Evolutionary conservation across 2,329 filamentous ascomycete species (phyloP).

Genomic region (Helotiales sp.): DNA sequence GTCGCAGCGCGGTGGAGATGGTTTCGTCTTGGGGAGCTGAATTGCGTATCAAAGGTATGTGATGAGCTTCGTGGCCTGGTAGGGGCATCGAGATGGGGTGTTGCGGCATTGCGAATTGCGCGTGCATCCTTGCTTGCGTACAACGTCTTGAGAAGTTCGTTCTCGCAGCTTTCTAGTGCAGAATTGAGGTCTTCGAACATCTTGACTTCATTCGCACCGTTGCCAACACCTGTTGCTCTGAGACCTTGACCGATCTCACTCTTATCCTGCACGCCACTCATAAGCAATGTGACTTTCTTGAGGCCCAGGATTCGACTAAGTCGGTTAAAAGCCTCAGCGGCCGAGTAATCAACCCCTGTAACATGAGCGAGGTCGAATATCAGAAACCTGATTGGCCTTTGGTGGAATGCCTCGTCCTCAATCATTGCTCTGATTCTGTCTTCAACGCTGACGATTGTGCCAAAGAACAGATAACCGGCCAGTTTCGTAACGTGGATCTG

Average conservation of each 20-base stretch:
- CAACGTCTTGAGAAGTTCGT: slow-evolving; percentile 83
- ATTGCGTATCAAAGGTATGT: slow-evolving; percentile 57
- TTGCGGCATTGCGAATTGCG: slow-evolving; percentile 50
- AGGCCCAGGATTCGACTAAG: slow-evolving; percentile 83
- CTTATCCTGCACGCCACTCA: slow-evolving; percentile 81
- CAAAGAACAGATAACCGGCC: slow-evolving; percentile 96
- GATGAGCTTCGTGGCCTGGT: slow-evolving; percentile 31
- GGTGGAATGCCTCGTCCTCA: slow-evolving; percentile 78
- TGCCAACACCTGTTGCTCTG: slow-evolving; percentile 80
- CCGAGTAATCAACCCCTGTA: slow-evolving; percentile 92
- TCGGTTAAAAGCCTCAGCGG: slow-evolving; percentile 91
- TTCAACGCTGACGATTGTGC: slow-evolving; percentile 95
- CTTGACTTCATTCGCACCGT: slow-evolving; percentile 73
- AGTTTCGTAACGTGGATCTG: slow-evolving; percentile 94
- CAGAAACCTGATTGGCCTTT: slow-evolving; percentile 84
- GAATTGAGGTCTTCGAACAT: slow-evolving; percentile 91
- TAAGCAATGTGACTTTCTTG: slow-evolving; percentile 77
- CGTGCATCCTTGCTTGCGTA: slow-evolving; percentile 71
- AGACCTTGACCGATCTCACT: slow-evolving; percentile 79
- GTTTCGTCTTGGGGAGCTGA: slow-evolving; percentile 79
- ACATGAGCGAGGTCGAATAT: slow-evolving; percentile 90
- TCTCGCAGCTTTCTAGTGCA: slow-evolving; percentile 92
- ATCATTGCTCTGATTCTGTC: slow-evolving; percentile 82
- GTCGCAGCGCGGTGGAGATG: slow-evolving; percentile 81
- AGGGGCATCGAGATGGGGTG: slow-evolving; percentile 40